These are phyloP conservation scores for Paramecium tetraurelia DNA, from an alignment of 73 alveolate genomes.

Conservation along the genomic window DNA sequence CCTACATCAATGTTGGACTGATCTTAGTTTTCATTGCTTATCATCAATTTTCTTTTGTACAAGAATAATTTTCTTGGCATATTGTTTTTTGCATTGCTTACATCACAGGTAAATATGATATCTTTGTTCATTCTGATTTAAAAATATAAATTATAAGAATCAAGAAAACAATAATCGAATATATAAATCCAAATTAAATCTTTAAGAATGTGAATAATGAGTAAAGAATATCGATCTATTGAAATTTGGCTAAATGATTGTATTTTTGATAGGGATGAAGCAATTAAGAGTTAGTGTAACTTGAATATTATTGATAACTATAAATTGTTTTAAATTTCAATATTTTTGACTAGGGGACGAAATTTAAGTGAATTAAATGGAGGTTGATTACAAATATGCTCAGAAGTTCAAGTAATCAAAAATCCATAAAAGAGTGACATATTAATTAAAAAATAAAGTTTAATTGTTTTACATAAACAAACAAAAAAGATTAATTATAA, in stretches of 20 bases:
- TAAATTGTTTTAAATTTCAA: neutral
- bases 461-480: neutral
- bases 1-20: neutral
- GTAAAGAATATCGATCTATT: no score
- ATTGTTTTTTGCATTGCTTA: neutral
- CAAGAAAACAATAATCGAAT: neutral
- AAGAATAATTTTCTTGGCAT: neutral
- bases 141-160: neutral
- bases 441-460: no score
- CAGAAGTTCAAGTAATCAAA: neutral
- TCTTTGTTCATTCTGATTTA: neutral
- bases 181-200: neutral
- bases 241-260: neutral
- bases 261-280: neutral
- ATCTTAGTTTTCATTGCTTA: neutral
- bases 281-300: neutral
- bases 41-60: neutral
- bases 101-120: neutral
- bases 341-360: neutral
- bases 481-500: neutral
- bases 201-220: neutral
- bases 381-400: neutral
- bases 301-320: neutral
- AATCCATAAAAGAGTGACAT: neutral
- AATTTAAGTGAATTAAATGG: neutral